A percentile compares a stretch with the other conserved stretches of the same genome.
These are phyloP conservation scores for Wallacemonas sp. DNA, from an alignment of 208 protist species.

Conservation along the genomic window DNA sequence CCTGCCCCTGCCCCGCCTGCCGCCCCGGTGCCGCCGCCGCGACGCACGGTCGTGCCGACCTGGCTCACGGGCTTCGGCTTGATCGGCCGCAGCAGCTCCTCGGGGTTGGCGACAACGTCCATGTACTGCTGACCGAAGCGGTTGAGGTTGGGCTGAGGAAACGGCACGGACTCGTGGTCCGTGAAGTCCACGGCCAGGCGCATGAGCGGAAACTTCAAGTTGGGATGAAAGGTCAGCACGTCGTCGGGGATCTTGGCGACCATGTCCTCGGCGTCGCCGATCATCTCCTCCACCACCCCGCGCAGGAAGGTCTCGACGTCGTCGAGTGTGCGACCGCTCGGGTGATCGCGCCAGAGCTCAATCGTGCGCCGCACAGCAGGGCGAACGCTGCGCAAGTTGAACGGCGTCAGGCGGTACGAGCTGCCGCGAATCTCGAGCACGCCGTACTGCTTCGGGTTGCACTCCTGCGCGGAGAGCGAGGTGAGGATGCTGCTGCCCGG, in stretches of 20 bases:
- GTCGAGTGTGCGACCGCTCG: constrained; percentile 64
- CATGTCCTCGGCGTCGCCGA: constrained; percentile 75
- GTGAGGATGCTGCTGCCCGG: constrained; percentile 97
- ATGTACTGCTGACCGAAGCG: constrained; percentile 92
- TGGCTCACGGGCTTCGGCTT: constrained; percentile 55
- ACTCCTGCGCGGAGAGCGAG: constrained; percentile 92
- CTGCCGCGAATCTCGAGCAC: constrained; percentile 83
- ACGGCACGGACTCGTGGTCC: constrained; percentile 67
- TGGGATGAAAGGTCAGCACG: constrained; percentile 74
- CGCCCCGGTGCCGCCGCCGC: constrained; percentile 10
- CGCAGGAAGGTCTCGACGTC: constrained; percentile 86
- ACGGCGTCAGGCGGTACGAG: constrained; percentile 87
- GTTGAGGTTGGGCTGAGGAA: constrained; percentile 83
- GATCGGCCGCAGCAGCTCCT: constrained; percentile 70
- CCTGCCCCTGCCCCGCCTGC: constrained; percentile 1
- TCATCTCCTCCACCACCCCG: constrained; percentile 77
- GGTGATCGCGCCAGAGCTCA: constrained; percentile 62
- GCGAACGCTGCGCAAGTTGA: constrained; percentile 90
- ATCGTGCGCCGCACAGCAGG: constrained; percentile 92
- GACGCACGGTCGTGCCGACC: neutral
- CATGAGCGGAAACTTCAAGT: constrained; percentile 86
- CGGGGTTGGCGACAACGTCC: constrained; percentile 86
- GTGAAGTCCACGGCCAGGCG: constrained; percentile 83
- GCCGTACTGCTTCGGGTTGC: constrained; percentile 94
- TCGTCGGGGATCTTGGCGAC: constrained; percentile 73